Conservation (phyloP, 805 yeast genomes). For the Metschnikowia lochheadii region DNA sequence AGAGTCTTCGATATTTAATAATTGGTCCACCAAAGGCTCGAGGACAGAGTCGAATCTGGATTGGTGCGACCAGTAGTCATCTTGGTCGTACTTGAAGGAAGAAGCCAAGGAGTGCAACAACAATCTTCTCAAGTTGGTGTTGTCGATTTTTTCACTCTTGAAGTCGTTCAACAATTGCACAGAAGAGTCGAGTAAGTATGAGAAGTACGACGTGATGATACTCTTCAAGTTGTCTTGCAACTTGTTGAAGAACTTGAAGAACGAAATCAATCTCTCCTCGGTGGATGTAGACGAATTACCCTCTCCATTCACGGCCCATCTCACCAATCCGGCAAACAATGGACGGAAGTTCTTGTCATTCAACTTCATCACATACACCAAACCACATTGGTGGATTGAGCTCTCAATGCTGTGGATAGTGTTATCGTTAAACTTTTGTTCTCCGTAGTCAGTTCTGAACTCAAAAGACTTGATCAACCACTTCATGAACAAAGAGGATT, state of each 20-base stretch:
- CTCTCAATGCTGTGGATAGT: constrained; percentile 80
- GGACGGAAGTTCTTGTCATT: constrained; percentile 95
- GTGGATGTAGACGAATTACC: constrained; percentile 43
- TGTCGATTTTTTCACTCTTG: constrained; percentile 35
- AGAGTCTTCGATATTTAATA: constrained; percentile 61
- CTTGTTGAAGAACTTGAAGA: constrained; percentile 81
- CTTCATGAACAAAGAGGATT: constrained; percentile 62
- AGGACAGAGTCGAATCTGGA: constrained; percentile 76
- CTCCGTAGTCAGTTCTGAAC: constrained; percentile 51
- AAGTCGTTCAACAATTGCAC: constrained; percentile 51
- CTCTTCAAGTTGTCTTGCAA: constrained; percentile 80
- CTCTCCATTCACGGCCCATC: constrained; percentile 91
- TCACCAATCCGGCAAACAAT: constrained; percentile 73
- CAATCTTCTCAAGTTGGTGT: constrained; percentile 63
- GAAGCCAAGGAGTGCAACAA: constrained; percentile 68
- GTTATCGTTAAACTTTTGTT: constrained; percentile 54
- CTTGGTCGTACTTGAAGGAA: constrained; percentile 85
- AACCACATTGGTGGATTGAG: constrained; percentile 66
- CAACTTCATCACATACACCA: constrained; percentile 78
- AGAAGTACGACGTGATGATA: constrained; percentile 82
- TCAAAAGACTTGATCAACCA: constrained; percentile 71
- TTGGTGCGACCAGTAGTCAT: constrained; percentile 91
- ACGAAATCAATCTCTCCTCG: constrained; percentile 54
- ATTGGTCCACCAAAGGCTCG: constrained; percentile 59
- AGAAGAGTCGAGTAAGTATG: constrained; percentile 78